phyloP scores from a whole-genome alignment of 2,329 filamentous ascomycete species.

The Beauveria medogensis region DNA sequence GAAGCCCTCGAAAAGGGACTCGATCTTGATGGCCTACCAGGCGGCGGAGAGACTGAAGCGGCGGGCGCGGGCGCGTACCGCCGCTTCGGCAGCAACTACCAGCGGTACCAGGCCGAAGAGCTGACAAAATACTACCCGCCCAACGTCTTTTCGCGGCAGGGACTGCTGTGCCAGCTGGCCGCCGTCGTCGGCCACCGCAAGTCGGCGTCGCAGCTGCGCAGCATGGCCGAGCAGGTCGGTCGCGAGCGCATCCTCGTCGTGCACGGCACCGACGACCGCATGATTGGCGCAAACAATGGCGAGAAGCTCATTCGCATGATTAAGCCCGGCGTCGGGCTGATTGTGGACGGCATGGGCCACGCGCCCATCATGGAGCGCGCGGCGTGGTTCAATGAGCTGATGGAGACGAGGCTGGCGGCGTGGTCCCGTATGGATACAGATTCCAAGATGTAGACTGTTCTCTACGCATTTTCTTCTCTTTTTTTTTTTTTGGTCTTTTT shows the following conservation, averaged over 20 bases:
- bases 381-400: slow-evolving; percentile 56
- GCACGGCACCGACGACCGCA: slow-evolving; percentile 68
- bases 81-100: slow-evolving; percentile 65
- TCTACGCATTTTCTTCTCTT: neutral
- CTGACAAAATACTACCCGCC: slow-evolving; percentile 59
- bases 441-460: neutral
- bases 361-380: slow-evolving; percentile 65
- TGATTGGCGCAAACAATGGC: slow-evolving; percentile 68
- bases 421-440: slow-evolving; percentile 35
- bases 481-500: neutral
- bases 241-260: slow-evolving; percentile 67
- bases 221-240: slow-evolving; percentile 61
- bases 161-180: slow-evolving; percentile 69
- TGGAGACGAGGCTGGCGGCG: slow-evolving; percentile 49
- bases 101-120: slow-evolving; percentile 76
- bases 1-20: slow-evolving; percentile 1
- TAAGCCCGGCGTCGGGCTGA: slow-evolving; percentile 49
- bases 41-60: neutral
- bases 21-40: neutral
- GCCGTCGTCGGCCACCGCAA: slow-evolving; percentile 79
- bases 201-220: slow-evolving; percentile 52
- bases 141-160: slow-evolving; percentile 52
- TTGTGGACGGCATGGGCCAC: slow-evolving; percentile 68
- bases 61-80: slow-evolving; percentile 31
- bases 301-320: slow-evolving; percentile 59